Evolutionary conservation across 1,139 yeast genomes (phyloP), one percentile per base, ranked within the genome.

Genomic region (Yamadazyma siamensis): DNA sequence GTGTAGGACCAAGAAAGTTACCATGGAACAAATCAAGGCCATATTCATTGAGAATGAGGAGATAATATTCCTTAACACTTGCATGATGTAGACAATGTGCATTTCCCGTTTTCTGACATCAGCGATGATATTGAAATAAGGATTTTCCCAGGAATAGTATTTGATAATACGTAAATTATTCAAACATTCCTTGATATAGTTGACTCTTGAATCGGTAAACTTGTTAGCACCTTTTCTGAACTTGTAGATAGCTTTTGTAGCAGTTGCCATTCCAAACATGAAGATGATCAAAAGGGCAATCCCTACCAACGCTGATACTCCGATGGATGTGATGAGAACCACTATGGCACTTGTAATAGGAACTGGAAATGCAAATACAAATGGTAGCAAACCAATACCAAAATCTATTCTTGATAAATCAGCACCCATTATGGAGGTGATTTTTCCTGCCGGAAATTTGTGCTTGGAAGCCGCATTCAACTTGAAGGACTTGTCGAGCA

Each of bases 1-100:
- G 44, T 80, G 80, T 44, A 84, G 59, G 1, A 80, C 79, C 41
- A 87, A 71, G 49, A 87, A 88, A 0, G 95, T 74, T 2, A 78
- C 65, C 73, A 83, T 68, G 3, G 94, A 81, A 2, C 89, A 76
- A 37, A 84, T 53, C 14, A 74, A 65, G 0, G 94, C 83, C 38
- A 84, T 65, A 8, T 80, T 67, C 52, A 76, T 61, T 6, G 81
- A 71, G 37, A 71, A 50, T 1, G 87, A 81, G 29, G 77, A 66
- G 27, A 80, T 54, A 23, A 79, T 65, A 46, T 80, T 82, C 50
- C 85, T 70, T 26, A 72, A 56, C 20, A 69, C 57, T 49, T 73
- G 78, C 73, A 77, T 71, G 36, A 54, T 59, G 41, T 65, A 58
- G 22, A 76, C 51, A 34, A 74, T 66, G 21, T 58, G 52, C 62